These are phyloP conservation scores for Brassica rapa DNA, from an alignment of 345 rosid species.

Conservation along the genomic window DNA sequence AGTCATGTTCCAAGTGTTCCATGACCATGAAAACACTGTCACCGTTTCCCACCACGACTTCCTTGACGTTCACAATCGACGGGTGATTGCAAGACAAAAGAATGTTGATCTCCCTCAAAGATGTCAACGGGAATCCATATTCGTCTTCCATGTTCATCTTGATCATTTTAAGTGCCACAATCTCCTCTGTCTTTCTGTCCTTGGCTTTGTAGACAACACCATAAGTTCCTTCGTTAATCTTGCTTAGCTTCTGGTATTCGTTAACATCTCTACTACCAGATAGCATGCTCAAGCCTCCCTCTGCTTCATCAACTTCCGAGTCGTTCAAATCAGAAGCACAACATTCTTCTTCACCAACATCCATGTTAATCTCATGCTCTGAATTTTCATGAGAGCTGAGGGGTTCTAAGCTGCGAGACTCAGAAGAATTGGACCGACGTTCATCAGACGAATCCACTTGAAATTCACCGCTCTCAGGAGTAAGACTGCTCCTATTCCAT, in stretches of 20 bases:
- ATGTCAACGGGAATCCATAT: constrained; percentile 73
- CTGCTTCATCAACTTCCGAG: constrained; percentile 42
- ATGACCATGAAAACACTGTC: constrained; percentile 80
- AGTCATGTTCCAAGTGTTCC: constrained; percentile 93
- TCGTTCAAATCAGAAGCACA: constrained; percentile 18
- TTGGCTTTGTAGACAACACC: constrained; percentile 85
- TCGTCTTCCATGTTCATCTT: constrained; percentile 74
- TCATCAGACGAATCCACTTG: constrained; percentile 30
- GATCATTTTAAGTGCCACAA: constrained; percentile 84
- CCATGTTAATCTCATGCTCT: constrained; percentile 36
- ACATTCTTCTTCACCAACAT: constrained; percentile 29
- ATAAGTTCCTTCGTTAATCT: constrained; percentile 87
- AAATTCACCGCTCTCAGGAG: constrained; percentile 57
- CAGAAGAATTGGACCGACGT: constrained; percentile 32
- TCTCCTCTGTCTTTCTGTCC: constrained; percentile 68
- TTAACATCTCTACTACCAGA: constrained; percentile 65
- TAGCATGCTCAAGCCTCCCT: constrained; percentile 58
- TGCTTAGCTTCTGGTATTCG: constrained; percentile 70
- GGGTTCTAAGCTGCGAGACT: constrained; percentile 24
- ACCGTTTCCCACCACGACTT: constrained; percentile 72
- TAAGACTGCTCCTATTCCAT: constrained; percentile 32
- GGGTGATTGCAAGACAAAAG: constrained; percentile 71
- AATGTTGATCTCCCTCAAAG: constrained; percentile 87
- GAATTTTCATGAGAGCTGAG: constrained; percentile 33
- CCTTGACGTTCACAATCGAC: constrained; percentile 74